Base-by-base conservation (phyloP, 2,329 filamentous ascomycete genomes). In the Nemania sp. region DNA sequence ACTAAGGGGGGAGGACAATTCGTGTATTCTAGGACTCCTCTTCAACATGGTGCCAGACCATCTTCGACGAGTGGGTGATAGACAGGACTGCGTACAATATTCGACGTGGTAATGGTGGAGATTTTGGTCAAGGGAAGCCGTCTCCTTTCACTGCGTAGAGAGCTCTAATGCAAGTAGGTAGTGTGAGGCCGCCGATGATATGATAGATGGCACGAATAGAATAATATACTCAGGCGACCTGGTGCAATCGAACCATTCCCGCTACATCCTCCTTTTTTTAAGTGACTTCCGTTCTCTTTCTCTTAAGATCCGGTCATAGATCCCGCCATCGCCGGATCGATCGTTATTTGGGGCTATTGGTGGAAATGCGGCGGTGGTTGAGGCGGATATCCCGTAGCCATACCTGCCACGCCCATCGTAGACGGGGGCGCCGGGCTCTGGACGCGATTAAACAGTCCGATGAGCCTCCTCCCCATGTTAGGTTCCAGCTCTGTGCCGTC, bases 401-500 rank as follows among this genome's bases (percentile, higher is more conserved):
- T 74, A 29, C 25, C 25, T 29, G 25, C 25, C 59, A 67, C 66
- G 5, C 69, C 69, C 57, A 73, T 68, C 15, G 73, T 67, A 57
- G 57, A 35, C 29, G 69, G 61, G 1, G 71, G 65, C 1, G 67
- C 70, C 6, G 80, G 75, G 42, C 74, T 81, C 57, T 81, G 80
- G 0, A 75, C 73, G 15, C 82, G 78, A 68, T 91, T 89, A 75
- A 98, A 97, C 69, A 97, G 83, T 46, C 87, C 87, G 64, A 96
- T 81, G 55, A 98, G 78, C 68, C 86, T 86, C 68, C 87, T 86
- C 5, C 93, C 94, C 45, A 96, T 85, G 32, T 81, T 85, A 29
- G 93, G 90, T 75, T 98, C 94, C 54, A 98, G 80, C 74, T 98
- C 94, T 0, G 94, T 98, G 1, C 94, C 94, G 70, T 98, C 94